Percentiles rank a stretch among this genome's conserved stretches.
These are phyloP conservation scores for Physcomitrellopsis africana DNA, from an alignment of 225 moss, liverwort and hornwort species.

Conservation along the genomic window DNA sequence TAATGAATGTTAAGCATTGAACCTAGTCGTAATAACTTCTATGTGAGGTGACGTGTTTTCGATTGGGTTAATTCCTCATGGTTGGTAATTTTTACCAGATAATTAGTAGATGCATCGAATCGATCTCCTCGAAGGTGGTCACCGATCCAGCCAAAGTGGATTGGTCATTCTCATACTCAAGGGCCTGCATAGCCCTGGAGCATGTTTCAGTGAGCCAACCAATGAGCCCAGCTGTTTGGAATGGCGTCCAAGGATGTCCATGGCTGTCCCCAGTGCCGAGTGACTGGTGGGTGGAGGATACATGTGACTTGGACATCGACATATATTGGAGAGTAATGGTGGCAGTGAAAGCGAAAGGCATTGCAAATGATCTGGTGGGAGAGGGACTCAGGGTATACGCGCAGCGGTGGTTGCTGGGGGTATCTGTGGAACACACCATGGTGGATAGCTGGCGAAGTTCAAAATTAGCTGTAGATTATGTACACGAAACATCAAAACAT, in stretches of 20 bases:
- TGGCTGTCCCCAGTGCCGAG: constrained; percentile 70
- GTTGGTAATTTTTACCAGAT: constrained; percentile 39
- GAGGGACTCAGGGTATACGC: constrained; percentile 77
- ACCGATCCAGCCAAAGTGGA: constrained; percentile 63
- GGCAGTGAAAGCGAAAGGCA: constrained; percentile 67
- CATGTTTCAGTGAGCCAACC: constrained; percentile 54
- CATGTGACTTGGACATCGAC: constrained; percentile 84
- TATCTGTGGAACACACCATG: constrained; percentile 51
- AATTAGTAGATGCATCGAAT: constrained; percentile 66
- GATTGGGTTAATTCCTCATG: not conserved
- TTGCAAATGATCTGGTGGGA: constrained; percentile 57
- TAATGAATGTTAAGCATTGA: not conserved
- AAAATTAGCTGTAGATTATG: constrained; percentile 43
- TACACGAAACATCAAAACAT: constrained; percentile 57
- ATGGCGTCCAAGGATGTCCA: constrained; percentile 56
- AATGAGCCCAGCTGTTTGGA: constrained; percentile 62
- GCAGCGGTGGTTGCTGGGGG: constrained; percentile 71
- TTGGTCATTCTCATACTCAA: constrained; percentile 81
- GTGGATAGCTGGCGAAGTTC: constrained; percentile 29
- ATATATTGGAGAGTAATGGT: constrained; percentile 86
- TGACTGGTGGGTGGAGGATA: constrained; percentile 95
- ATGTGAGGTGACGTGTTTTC: not conserved
- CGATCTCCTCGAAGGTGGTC: constrained; percentile 72
- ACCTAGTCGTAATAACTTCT: too few relatives aligned
- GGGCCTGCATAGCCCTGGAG: constrained; percentile 54